Evolutionary conservation across 2,329 filamentous ascomycete species (phyloP).

Genomic region (Colletotrichum godetiae): DNA sequence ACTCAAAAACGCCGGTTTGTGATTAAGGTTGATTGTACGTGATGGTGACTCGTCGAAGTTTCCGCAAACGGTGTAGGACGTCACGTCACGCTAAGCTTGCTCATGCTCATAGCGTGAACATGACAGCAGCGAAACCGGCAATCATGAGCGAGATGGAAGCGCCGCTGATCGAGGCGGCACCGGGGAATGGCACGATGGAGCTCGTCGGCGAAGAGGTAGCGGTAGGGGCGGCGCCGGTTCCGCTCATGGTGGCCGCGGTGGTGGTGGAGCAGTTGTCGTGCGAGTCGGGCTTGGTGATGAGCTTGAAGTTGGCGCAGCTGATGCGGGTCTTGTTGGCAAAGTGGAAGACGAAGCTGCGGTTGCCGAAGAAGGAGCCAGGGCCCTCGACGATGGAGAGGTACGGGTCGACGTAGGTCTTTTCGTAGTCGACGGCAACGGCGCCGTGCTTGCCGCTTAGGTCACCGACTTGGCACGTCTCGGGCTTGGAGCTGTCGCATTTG

Average conservation of each 20-base stretch:
- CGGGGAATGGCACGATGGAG: conserved; percentile 19
- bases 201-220: not conserved
- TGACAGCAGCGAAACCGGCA: conserved; percentile 38
- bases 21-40: not conserved
- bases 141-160: conserved; percentile 23
- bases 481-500: conserved; percentile 66
- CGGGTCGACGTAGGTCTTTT: conserved; percentile 63
- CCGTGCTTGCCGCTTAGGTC: conserved; percentile 82
- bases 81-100: not conserved
- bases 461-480: conserved; percentile 78
- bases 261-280: conserved; percentile 29
- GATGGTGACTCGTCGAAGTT: not conserved
- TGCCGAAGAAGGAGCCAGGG: conserved; percentile 69
- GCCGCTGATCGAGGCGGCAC: conserved; percentile 31
- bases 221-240: not conserved
- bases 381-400: conserved; percentile 66
- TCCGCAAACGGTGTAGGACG: not conserved
- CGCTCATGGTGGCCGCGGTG: not conserved
- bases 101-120: conserved; percentile 39
- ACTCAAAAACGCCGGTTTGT: not conserved
- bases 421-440: conserved; percentile 61
- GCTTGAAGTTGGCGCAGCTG: conserved; percentile 71
- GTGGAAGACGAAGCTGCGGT: conserved; percentile 74
- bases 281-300: conserved; percentile 38
- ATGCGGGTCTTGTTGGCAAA: conserved; percentile 73